A percentile compares a stretch with the other conserved stretches of the same genome.
Evolutionary conservation across 257 asterid species (phyloP).

Genomic region (Leonotis leonurus): DNA sequence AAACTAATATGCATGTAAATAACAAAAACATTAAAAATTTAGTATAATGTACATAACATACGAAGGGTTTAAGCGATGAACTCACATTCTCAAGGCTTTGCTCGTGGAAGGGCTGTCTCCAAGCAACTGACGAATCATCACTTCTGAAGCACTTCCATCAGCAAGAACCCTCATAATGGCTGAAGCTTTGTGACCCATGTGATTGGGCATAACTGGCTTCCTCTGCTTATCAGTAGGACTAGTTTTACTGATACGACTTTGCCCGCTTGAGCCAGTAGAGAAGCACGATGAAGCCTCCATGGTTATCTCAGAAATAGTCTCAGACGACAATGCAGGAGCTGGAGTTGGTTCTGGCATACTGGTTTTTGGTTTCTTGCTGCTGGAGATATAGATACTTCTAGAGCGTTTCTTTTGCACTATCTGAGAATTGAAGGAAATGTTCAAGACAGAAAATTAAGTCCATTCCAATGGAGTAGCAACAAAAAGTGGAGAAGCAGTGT

Average conservation of each 20-base stretch:
- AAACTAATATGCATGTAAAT: background rate
- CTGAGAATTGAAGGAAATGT: conserved; percentile 23
- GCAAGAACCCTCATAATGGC: conserved; percentile 60
- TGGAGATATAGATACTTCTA: conserved; percentile 41
- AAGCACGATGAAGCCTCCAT: conserved; percentile 41
- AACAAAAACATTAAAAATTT: background rate
- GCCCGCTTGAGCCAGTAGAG: conserved; percentile 41
- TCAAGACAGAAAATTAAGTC: background rate
- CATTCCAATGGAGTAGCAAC: background rate
- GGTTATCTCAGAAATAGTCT: conserved; percentile 39
- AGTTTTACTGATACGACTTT: conserved; percentile 20
- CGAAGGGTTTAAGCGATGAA: background rate
- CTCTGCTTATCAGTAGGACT: conserved; percentile 21
- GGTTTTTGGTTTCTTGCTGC: conserved; percentile 34
- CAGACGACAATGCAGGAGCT: conserved; percentile 35
- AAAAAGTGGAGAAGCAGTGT: background rate
- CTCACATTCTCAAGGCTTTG: conserved; percentile 94
- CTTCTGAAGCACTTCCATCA: conserved; percentile 70
- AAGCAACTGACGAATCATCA: conserved; percentile 71
- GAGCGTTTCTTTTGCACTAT: conserved; percentile 70
- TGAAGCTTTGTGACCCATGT: conserved; percentile 60
- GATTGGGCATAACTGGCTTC: conserved; percentile 38
- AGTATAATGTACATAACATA: background rate
- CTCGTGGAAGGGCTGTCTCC: conserved; percentile 98
- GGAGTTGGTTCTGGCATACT: conserved; percentile 19